Conservation (phyloP, 768 basidiomycete species). For the Russula emetica region DNA sequence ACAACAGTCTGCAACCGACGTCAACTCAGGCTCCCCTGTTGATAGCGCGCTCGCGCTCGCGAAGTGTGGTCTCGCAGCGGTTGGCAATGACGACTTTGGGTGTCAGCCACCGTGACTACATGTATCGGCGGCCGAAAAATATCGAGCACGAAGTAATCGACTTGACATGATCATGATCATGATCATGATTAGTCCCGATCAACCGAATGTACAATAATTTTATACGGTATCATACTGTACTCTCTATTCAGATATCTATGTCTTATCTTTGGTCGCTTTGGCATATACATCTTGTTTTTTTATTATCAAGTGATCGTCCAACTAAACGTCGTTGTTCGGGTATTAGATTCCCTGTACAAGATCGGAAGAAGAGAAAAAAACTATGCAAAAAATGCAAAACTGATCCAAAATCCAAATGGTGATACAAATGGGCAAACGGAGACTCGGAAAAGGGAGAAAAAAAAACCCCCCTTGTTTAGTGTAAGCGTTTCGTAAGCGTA, state of each 20-base stretch:
- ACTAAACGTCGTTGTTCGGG: conserved; percentile 4
- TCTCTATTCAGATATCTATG: too few species aligned
- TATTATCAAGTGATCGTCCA: neutral
- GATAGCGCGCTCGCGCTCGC: conserved; percentile 31
- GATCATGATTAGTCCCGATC: too few species aligned
- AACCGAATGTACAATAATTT: too few species aligned
- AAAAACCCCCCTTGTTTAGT: neutral
- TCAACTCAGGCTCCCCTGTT: conserved; percentile 29
- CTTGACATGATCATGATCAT: conserved; percentile 34
- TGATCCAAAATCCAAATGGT: conserved; percentile 19
- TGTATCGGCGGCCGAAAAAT: neutral
- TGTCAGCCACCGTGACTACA: too few species aligned
- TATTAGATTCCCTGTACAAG: conserved; percentile 18
- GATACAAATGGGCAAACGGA: conserved; percentile 13
- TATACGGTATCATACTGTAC: too few species aligned
- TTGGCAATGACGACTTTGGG: neutral
- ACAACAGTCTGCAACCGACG: conserved; percentile 5
- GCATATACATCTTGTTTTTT: too few species aligned
- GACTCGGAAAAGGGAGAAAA: neutral
- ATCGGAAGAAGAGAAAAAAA: neutral
- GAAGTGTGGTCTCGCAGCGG: neutral
- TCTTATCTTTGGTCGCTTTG: neutral
- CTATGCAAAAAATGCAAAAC: neutral
- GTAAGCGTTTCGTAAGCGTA: neutral
- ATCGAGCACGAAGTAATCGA: conserved; percentile 37